Percentiles rank a stretch among this genome's conserved stretches.
These are phyloP conservation scores for Colletotrichum godetiae DNA, from an alignment of 2,329 filamentous ascomycete genomes.

Conservation along the genomic window DNA sequence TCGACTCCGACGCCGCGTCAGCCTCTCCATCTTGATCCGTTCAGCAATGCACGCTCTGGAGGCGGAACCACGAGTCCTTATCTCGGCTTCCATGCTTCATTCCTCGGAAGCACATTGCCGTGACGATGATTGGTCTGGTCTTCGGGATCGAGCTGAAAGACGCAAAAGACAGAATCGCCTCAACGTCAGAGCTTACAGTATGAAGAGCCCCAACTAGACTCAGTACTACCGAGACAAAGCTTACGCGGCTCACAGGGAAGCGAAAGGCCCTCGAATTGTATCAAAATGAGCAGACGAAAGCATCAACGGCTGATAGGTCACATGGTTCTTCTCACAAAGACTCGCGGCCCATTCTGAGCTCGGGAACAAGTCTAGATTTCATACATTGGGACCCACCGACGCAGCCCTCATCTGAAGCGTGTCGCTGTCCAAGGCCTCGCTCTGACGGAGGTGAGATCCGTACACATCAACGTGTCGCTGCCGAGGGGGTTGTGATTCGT, in stretches of 20 bases:
- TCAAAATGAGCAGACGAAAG: neutral
- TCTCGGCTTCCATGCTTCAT: constrained; percentile 5
- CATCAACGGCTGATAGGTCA: neutral
- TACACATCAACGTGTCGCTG: neutral
- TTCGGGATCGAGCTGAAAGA: constrained; percentile 43
- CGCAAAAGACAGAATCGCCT: constrained; percentile 48
- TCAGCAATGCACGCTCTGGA: neutral
- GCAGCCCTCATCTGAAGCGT: neutral
- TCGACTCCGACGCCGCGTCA: too few relatives aligned
- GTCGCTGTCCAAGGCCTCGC: neutral
- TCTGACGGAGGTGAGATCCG: neutral
- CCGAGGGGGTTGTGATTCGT: too few relatives aligned
- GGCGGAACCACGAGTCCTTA: neutral
- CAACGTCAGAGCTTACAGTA: constrained; percentile 49
- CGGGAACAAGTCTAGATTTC: neutral
- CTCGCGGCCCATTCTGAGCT: neutral
- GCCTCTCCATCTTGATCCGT: neutral
- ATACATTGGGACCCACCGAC: neutral
- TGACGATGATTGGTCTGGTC: constrained; percentile 50
- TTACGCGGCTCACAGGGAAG: constrained; percentile 9
- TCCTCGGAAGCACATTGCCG: neutral
- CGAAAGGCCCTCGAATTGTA: constrained; percentile 20
- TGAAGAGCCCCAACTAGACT: constrained; percentile 6
- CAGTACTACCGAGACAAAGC: neutral
- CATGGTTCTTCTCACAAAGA: too few relatives aligned